Percentiles rank a stretch among this genome's conserved stretches.
Conservation (phyloP, 1,139 yeast species). For the Petasospora fabianii region DNA sequence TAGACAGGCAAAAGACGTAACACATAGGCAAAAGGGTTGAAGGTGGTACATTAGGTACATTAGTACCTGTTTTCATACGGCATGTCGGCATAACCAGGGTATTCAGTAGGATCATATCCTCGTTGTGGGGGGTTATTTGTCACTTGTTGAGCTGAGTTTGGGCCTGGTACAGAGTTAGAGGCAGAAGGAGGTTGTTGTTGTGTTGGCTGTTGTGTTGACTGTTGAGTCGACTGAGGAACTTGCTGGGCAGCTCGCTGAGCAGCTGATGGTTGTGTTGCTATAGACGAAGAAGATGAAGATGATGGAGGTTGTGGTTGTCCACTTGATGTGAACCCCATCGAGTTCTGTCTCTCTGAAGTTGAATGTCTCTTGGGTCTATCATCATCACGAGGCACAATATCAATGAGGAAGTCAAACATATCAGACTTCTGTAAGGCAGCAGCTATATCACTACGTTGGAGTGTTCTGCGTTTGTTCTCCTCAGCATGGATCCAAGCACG, state of each 20-base stretch:
- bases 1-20: too few relatives aligned
- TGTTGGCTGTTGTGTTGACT: constrained; percentile 1
- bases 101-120: neutral
- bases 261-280: too few relatives aligned
- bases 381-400: constrained; percentile 86
- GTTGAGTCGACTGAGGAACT: too few relatives aligned
- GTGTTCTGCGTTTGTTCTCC: constrained; percentile 87
- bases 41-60: too few relatives aligned
- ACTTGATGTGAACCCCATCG: constrained; percentile 7
- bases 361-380: constrained; percentile 31
- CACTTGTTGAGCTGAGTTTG: too few relatives aligned
- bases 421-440: constrained; percentile 93
- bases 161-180: too few relatives aligned
- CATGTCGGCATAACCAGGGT: constrained; percentile 1
- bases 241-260: too few relatives aligned
- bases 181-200: neutral
- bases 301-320: neutral
- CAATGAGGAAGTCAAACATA: constrained; percentile 95
- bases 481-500: constrained; percentile 99
- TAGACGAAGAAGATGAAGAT: neutral
- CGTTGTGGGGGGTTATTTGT: too few relatives aligned
- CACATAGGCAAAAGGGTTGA: too few relatives aligned
- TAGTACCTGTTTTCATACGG: constrained; percentile 3
- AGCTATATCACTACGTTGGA: constrained; percentile 92
- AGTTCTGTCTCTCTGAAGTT: constrained; percentile 15